Evolutionary conservation across 352 stramenopile species (phyloP).

Genomic region (Globisporangium abappressorium): DNA sequence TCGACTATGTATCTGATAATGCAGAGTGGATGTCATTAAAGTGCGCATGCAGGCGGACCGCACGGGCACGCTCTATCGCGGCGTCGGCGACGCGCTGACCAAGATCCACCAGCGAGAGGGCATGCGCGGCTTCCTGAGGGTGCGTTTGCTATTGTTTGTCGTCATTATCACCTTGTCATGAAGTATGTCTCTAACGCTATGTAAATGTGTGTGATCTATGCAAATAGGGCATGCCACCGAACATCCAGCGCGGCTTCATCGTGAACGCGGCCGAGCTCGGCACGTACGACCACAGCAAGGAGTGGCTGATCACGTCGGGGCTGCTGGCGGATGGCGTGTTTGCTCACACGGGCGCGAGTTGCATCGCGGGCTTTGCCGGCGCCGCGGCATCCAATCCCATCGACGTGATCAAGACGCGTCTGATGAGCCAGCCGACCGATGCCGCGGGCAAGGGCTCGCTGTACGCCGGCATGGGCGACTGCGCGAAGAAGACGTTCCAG

Average conservation of each 20-base stretch:
- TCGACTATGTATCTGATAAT: conserved; percentile 12
- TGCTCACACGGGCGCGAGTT: conserved; percentile 73
- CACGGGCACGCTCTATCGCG: conserved; percentile 63
- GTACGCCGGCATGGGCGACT: conserved; percentile 75
- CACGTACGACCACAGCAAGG: conserved; percentile 87
- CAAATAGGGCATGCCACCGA: conserved; percentile 67
- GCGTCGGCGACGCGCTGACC: conserved; percentile 59
- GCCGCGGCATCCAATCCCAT: conserved; percentile 74
- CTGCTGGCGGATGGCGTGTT: conserved; percentile 59
- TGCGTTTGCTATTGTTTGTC: conserved; percentile 2
- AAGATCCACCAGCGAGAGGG: conserved; percentile 79
- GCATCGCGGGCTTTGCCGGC: conserved; percentile 71
- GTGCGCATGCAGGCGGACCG: conserved; percentile 83
- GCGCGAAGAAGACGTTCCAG: conserved; percentile 60
- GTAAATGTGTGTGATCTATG: background rate
- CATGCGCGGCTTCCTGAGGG: conserved; percentile 60
- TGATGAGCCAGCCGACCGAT: conserved; percentile 81
- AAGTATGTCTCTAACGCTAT: background rate
- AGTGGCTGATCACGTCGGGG: conserved; percentile 63
- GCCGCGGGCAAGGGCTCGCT: conserved; percentile 43
- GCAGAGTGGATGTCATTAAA: conserved; percentile 87
- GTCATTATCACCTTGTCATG: background rate
- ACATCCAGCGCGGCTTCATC: conserved; percentile 84
- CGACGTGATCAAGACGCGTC: conserved; percentile 81
- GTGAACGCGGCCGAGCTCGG: conserved; percentile 84